Evolutionary conservation across 441 rosid genomes (phyloP).

Genomic region (Rhodomyrtus psidioides): DNA sequence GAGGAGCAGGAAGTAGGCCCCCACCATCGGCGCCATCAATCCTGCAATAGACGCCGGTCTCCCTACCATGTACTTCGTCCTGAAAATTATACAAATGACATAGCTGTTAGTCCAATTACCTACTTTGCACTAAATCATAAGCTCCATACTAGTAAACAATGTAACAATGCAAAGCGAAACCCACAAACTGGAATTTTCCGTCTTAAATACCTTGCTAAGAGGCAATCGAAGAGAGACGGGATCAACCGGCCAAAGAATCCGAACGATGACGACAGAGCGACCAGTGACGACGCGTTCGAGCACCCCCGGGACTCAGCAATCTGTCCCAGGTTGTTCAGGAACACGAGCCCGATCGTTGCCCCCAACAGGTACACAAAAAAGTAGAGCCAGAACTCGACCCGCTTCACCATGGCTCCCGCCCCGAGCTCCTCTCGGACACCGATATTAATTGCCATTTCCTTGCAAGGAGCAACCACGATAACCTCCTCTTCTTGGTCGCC

Average conservation of each 20-base stretch:
- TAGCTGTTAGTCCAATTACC: too few species aligned
- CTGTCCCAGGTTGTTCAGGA: slow-evolving; percentile 13
- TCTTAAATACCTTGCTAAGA: background rate
- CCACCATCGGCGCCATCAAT: slow-evolving; percentile 16
- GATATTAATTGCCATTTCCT: background rate
- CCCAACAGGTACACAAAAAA: slow-evolving; percentile 18
- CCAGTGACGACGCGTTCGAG: background rate
- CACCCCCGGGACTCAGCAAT: slow-evolving; percentile 5
- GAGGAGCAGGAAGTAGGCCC: slow-evolving; percentile 17
- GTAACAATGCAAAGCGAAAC: background rate
- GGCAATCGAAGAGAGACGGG: background rate
- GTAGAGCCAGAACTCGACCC: slow-evolving; percentile 20
- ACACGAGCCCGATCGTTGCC: slow-evolving; percentile 13
- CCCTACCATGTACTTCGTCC: background rate
- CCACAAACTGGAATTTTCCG: background rate
- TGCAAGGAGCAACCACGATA: background rate
- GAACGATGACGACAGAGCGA: slow-evolving; percentile 10
- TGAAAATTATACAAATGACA: background rate
- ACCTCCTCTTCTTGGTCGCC: background rate
- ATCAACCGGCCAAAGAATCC: slow-evolving; percentile 21
- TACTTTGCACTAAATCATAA: too few species aligned
- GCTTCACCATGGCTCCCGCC: background rate
- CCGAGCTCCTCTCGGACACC: slow-evolving; percentile 2
- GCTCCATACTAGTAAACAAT: background rate
- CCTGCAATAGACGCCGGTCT: slow-evolving; percentile 1